phyloP scores from a whole-genome alignment of 805 yeast genomes.

The Saturnispora silvae region DNA sequence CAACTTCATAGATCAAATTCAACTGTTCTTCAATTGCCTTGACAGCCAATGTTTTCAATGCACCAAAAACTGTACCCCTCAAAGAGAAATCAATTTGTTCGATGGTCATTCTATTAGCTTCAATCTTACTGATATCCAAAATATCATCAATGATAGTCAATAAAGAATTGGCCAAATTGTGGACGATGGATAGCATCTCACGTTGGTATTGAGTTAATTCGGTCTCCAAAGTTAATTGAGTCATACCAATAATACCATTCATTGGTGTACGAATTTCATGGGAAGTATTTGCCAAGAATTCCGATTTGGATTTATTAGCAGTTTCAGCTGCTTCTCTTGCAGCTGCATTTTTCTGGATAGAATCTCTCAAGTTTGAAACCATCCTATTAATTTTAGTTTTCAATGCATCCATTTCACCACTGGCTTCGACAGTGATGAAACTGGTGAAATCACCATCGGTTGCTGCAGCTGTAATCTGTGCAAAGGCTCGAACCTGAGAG shows the following conservation, averaged over 20 bases:
- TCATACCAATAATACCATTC: conserved; percentile 91
- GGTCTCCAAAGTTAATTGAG: conserved; percentile 79
- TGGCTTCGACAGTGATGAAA: conserved; percentile 82
- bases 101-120: conserved; percentile 87
- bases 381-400: conserved; percentile 62
- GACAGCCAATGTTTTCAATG: conserved; percentile 79
- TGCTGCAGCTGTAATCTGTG: conserved; percentile 88
- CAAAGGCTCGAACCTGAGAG: conserved; percentile 86
- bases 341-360: conserved; percentile 83
- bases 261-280: conserved; percentile 86
- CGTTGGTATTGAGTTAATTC: conserved; percentile 86
- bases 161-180: conserved; percentile 75
- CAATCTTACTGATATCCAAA: conserved; percentile 85
- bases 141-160: conserved; percentile 84
- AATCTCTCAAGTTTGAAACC: conserved; percentile 80
- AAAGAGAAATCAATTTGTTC: conserved; percentile 81
- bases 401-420: conserved; percentile 79
- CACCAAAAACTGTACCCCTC: conserved; percentile 83
- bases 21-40: conserved; percentile 81
- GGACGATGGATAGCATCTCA: conserved; percentile 84
- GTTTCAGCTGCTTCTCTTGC: conserved; percentile 92
- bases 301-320: conserved; percentile 83
- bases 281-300: conserved; percentile 80
- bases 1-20: conserved; percentile 71
- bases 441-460: conserved; percentile 89